Evolutionary conservation across 2,329 filamentous ascomycete species (phyloP).

Genomic region (Arthrobotrys pseudoclavata): DNA sequence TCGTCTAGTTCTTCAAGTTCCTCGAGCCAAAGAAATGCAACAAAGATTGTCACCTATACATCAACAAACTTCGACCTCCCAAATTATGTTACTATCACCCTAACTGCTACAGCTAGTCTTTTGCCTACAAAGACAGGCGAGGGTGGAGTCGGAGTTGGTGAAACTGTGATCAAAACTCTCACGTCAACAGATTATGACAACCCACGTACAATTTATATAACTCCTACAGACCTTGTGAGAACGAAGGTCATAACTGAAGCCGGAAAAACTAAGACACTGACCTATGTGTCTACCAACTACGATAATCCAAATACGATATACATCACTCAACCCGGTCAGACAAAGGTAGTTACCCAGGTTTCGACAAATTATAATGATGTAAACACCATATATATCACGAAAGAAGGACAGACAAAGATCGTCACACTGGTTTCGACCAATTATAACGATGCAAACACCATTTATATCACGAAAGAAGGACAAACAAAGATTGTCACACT

Average conservation of each 20-base stretch:
- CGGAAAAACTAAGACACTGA: background rate
- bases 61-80: conserved; percentile 3
- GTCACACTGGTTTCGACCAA: background rate
- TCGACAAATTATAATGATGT: background rate
- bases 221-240: background rate
- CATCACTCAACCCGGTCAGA: background rate
- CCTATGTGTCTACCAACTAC: background rate
- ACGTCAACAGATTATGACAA: background rate
- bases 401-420: background rate
- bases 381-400: background rate
- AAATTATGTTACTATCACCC: background rate
- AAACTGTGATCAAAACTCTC: background rate
- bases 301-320: background rate
- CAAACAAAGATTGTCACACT: background rate
- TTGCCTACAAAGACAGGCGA: background rate
- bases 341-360: background rate
- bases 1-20: conserved; percentile 12
- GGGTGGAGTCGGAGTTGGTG: background rate
- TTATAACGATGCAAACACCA: background rate
- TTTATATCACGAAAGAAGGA: background rate
- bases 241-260: background rate
- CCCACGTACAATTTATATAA: background rate
- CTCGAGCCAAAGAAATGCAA: background rate
- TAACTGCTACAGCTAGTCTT: background rate
- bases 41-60: background rate